Conservation (phyloP, 345 rosid genomes). For the Physaria fendleri region DNA sequence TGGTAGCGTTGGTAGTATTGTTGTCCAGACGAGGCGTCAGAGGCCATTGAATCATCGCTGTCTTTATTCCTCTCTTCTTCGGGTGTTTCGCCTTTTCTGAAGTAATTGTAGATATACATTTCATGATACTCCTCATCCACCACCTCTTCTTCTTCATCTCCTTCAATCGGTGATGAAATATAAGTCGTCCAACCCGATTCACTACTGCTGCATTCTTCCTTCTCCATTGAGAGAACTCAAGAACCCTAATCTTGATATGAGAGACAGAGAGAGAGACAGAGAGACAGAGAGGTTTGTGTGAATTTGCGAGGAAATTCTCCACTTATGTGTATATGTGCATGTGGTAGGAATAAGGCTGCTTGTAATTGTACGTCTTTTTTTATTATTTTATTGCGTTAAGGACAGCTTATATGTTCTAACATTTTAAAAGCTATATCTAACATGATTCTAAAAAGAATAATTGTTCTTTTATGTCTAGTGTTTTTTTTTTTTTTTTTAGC, state of each 20-base stretch:
- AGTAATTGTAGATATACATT: slow-evolving; percentile 13
- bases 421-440: slow-evolving; percentile 15
- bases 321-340: slow-evolving; percentile 20
- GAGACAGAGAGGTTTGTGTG: background rate
- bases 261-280: background rate
- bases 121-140: slow-evolving; percentile 25
- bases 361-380: slow-evolving; percentile 20
- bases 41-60: slow-evolving; percentile 77
- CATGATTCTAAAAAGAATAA: slow-evolving; percentile 15
- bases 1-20: slow-evolving; percentile 31
- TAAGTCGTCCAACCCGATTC: slow-evolving; percentile 87
- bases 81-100: slow-evolving; percentile 12
- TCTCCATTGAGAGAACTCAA: slow-evolving; percentile 25
- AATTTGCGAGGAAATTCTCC: slow-evolving; percentile 5
- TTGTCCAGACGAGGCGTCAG: slow-evolving; percentile 74
- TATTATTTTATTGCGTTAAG: slow-evolving; percentile 12
- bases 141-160: slow-evolving; percentile 34
- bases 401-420: slow-evolving; percentile 38
- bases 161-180: slow-evolving; percentile 48
- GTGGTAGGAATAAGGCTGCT: slow-evolving; percentile 24
- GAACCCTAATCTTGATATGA: slow-evolving; percentile 23
- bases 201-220: slow-evolving; percentile 73
- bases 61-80: slow-evolving; percentile 41
- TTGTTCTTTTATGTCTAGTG: slow-evolving; percentile 14
- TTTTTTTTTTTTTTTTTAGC: too few species aligned